These are phyloP conservation scores for Polyporus tsugae DNA, from an alignment of 1,284 basidiomycete species.

Conservation along the genomic window DNA sequence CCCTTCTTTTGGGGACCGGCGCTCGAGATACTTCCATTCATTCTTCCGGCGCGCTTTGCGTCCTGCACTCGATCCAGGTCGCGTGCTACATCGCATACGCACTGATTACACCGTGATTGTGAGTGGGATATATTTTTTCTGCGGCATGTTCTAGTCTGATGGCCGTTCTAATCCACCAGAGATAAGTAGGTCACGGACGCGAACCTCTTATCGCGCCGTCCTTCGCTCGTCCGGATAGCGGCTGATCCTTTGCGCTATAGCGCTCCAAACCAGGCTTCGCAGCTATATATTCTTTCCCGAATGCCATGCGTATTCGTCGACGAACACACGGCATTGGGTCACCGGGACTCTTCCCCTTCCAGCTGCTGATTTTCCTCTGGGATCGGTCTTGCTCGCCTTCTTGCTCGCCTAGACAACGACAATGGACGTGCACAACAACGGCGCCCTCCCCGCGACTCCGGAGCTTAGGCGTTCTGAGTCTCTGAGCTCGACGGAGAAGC, in stretches of 20 bases:
- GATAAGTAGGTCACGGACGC: conserved; percentile 20
- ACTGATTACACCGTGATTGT: background rate
- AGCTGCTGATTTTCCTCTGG: background rate
- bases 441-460: background rate
- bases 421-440: background rate
- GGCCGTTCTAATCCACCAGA: conserved; percentile 9
- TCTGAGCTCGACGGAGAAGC: conserved; percentile 32
- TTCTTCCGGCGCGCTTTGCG: background rate
- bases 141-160: conserved; percentile 12
- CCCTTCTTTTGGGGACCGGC: background rate
- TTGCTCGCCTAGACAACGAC: conserved; percentile 1
- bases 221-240: conserved; percentile 27
- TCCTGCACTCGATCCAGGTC: background rate
- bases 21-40: background rate
- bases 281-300: conserved; percentile 21
- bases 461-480: conserved; percentile 29
- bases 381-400: background rate
- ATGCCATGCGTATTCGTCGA: conserved; percentile 17
- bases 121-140: background rate
- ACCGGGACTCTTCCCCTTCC: conserved; percentile 1
- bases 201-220: conserved; percentile 21
- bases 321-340: conserved; percentile 18
- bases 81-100: background rate
- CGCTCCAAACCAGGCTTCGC: background rate
- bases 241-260: background rate